Evolutionary conservation across 2,329 filamentous ascomycete species (phyloP).

Genomic region (Pyrenochaeta sp.): DNA sequence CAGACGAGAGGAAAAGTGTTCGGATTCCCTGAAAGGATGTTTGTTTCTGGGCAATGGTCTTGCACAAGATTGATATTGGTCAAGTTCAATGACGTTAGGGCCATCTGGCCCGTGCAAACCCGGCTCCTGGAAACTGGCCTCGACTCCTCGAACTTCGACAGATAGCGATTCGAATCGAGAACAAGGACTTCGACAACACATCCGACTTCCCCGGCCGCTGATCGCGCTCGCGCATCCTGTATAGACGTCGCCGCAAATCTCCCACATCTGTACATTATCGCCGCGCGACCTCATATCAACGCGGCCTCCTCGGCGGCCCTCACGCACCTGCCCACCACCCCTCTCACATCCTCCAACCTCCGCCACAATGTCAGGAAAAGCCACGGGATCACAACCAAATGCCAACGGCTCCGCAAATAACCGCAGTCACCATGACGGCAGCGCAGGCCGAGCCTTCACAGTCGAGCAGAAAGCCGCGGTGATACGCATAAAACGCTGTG

Average conservation of each 20-base stretch:
- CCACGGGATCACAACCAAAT: conserved; percentile 55
- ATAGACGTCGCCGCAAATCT: neutral
- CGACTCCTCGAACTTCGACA: conserved; percentile 25
- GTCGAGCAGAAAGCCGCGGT: conserved; percentile 92
- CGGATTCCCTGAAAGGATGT: neutral
- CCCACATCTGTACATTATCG: conserved; percentile 6
- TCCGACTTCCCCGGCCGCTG: neutral
- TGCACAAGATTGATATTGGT: conserved; percentile 16
- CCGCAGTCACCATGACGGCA: conserved; percentile 78
- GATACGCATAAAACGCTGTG: conserved; percentile 84
- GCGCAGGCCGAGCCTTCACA: conserved; percentile 80
- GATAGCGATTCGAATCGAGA: conserved; percentile 24
- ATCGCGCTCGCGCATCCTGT: conserved; percentile 3
- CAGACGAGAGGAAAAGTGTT: neutral
- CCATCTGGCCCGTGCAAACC: conserved; percentile 28
- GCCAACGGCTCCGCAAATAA: conserved; percentile 50
- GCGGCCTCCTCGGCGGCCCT: conserved; percentile 16
- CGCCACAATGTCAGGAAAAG: conserved; percentile 53
- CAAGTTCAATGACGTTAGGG: conserved; percentile 37
- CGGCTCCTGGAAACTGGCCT: conserved; percentile 41
- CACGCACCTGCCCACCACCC: conserved; percentile 8
- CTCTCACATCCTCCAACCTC: neutral
- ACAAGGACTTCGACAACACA: neutral
- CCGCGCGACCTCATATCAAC: conserved; percentile 12
- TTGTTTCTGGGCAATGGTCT: neutral